Base-by-base conservation (phyloP, 2,329 filamentous ascomycete species). In the Dactylonectria estremocensis region DNA sequence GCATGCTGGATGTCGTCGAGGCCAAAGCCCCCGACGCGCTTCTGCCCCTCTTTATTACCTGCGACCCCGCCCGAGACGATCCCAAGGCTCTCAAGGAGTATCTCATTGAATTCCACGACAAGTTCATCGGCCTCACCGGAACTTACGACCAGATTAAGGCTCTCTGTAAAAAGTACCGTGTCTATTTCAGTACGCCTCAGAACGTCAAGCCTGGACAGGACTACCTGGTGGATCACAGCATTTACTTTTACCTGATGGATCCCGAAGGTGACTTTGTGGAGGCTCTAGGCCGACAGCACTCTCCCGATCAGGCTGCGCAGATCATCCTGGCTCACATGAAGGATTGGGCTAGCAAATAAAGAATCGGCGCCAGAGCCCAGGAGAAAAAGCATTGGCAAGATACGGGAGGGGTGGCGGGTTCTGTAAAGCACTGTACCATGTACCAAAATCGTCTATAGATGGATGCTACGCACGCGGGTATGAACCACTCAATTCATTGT, bases 191-290 rank as follows among this genome's bases (percentile, higher is more conserved):
- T 78, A 99, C 96, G 54, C 96, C 96, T 37, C 87, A 90, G 75
- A 89, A 95, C 70, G 93, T 98, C 64, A 92, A 95, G 86, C 92
- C 95, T 1, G 96, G 95, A 1, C 93, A 98, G 85, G 96, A 99
- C 82, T 99, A 99, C 80, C 83, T 99, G 75, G 96, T 99, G 13
- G 96, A 99, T 81, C 96, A 99, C 84, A 98, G 95, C 81, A 99
- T 99, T 75, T 99, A 99, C 86, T 99, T 99, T 78, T 99, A 99
- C 82, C 84, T 99, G 74, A 99, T 99, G 96, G 96, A 98, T 80
- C 96, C 96, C 0, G 95, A 98, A 75, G 95, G 95, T 20, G 95
- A 99, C 80, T 99, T 99, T 81, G 95, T 99, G 31, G 97, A 99
- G 85, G 97, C 95, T 13, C 91, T 99, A 77, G 96, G 96, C 18